Base-by-base conservation (phyloP, 176 grass and related monocot species). In the Tuctoria greenei region DNA sequence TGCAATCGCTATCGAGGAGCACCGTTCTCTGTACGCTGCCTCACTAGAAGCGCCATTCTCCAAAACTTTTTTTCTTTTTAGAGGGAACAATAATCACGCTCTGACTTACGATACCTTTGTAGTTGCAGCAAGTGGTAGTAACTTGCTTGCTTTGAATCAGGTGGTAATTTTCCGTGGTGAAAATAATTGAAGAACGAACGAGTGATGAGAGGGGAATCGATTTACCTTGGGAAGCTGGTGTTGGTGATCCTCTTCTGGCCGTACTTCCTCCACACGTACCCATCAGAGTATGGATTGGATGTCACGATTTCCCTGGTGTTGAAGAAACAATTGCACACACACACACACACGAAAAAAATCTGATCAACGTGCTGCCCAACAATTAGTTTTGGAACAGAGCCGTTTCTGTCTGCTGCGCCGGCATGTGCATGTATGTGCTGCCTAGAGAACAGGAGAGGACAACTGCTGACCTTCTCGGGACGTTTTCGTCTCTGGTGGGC, bases 231-330 rank as follows among this genome's bases (percentile, higher is more conserved):
- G 69, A 74, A 88, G 9, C 16, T 63, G 38, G 69, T 57, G 2
- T 70, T 75, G 16, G 72, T 80, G 55, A 93, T 93, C 64, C 2
- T 82, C 72, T 93, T 93, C 66, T 93, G 86, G 10, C 90, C 90
- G 67, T 93, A 93, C 46, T 93, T 93, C 31, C 87, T 86, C 90
- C 90, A 90, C 16, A 71, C 69, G 87, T 84, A 77, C 21, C 83
- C 87, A n/a, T 93, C 90, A 8, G 13, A 60, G 80, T 81, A 8
- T 12, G 87, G 90, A 65, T 72, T 58, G 35, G 66, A 12, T 14
- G 90, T 82, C 61, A 59, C 15, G 8, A 4, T 43, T 31, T 42
- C 25, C 66, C 86, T 93, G 75, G 2, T 15, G 15, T 20, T 17
- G 47, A 43, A 58, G 9, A 74, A 61, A 31, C 31, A 31, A 31